A percentile compares a stretch with the other conserved stretches of the same genome.
Conservation (phyloP, 1,284 basidiomycete species). For the Ceratobasidium sp. region DNA sequence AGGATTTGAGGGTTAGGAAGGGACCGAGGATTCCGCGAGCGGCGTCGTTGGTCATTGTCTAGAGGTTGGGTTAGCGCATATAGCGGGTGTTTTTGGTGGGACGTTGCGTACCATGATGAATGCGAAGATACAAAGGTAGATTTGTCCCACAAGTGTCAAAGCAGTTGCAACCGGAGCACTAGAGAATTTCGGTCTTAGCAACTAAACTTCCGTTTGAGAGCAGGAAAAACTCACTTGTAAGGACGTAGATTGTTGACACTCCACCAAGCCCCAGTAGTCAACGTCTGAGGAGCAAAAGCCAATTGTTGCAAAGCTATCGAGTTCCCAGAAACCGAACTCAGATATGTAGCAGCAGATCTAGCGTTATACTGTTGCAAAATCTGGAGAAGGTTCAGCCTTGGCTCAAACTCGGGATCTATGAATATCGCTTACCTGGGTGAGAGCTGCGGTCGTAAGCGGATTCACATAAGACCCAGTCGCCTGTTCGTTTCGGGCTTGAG, state of each 20-base stretch:
- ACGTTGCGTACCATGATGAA: slow-evolving; percentile 13
- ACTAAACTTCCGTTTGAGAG: neutral
- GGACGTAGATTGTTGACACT: slow-evolving; percentile 60
- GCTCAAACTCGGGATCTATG: slow-evolving; percentile 27
- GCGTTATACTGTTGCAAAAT: slow-evolving; percentile 41
- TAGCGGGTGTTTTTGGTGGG: neutral
- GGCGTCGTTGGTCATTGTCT: slow-evolving; percentile 59
- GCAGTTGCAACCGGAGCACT: slow-evolving; percentile 61
- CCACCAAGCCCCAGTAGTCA: slow-evolving; percentile 56
- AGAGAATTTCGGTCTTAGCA: neutral
- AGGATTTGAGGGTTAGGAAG: slow-evolving; percentile 57
- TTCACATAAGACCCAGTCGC: slow-evolving; percentile 57
- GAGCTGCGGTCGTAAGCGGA: slow-evolving; percentile 51
- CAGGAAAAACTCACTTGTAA: slow-evolving; percentile 53
- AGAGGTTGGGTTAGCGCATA: slow-evolving; percentile 52
- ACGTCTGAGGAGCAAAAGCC: slow-evolving; percentile 60
- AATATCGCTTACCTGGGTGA: slow-evolving; percentile 49
- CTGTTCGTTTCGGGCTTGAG: slow-evolving; percentile 59
- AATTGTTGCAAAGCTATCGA: slow-evolving; percentile 54
- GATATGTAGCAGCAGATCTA: slow-evolving; percentile 51
- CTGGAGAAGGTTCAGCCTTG: neutral
- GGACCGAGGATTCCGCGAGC: slow-evolving; percentile 60
- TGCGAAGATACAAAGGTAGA: slow-evolving; percentile 61
- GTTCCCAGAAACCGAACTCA: slow-evolving; percentile 47
- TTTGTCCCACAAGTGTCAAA: slow-evolving; percentile 61